Percentiles rank a stretch among this genome's conserved stretches.
These are phyloP conservation scores for Bacidia gigantensis DNA, from an alignment of 495 filamentous ascomycete species.

Conservation along the genomic window DNA sequence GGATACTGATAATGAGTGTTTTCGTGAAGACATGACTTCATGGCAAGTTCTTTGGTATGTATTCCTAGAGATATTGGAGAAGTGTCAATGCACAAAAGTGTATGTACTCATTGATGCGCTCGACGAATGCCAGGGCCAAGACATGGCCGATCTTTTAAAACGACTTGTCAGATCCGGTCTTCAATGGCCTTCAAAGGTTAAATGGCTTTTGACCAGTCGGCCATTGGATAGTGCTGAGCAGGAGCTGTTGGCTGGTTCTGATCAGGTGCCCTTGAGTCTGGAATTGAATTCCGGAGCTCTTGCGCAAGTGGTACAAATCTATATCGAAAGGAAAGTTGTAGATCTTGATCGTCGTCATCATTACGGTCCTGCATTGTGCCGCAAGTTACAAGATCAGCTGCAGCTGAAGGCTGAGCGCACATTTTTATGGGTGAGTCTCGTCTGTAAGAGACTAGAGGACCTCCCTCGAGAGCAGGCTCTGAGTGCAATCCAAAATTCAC, in stretches of 20 bases:
- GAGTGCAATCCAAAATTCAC: not conserved
- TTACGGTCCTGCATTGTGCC: not conserved
- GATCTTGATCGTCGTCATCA: not conserved
- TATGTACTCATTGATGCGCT: conserved; percentile 1
- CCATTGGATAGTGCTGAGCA: conserved; percentile 12
- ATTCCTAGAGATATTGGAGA: conserved; percentile 2
- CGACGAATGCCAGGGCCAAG: conserved; percentile 1
- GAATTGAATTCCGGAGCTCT: not conserved
- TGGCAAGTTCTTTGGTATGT: conserved; percentile 10
- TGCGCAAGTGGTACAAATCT: not conserved
- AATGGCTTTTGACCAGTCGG: conserved; percentile 15
- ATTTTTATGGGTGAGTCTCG: not conserved
- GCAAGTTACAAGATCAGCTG: not conserved
- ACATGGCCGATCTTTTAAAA: conserved; percentile 12
- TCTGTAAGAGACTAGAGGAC: not conserved
- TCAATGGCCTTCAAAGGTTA: conserved; percentile 12
- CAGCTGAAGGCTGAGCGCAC: not conserved
- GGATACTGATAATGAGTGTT: conserved; percentile 7
- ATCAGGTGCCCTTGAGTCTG: not conserved
- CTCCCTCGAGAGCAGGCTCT: not conserved
- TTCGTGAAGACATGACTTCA: conserved; percentile 13
- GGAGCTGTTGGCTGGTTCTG: conserved; percentile 14
- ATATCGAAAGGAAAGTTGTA: not conserved
- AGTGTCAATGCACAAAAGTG: not conserved
- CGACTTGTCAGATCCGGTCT: conserved; percentile 8